These are phyloP conservation scores for Daldinia sp. DNA, from an alignment of 2,329 filamentous ascomycete species.

Conservation along the genomic window DNA sequence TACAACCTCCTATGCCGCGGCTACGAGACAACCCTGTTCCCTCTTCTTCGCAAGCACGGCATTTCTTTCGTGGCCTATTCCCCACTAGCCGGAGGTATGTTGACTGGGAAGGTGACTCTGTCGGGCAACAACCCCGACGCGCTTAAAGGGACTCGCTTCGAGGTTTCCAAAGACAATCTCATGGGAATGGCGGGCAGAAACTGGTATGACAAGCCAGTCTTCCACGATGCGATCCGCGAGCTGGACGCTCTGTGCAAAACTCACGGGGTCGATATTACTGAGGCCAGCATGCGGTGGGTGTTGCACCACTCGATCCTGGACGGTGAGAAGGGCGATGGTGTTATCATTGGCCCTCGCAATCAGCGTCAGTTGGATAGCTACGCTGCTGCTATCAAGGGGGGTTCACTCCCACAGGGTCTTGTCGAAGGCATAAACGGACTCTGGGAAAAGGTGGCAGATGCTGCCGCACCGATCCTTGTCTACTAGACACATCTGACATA, in stretches of 20 bases:
- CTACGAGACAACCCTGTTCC: slow-evolving; percentile 27
- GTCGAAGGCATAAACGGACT: not conserved
- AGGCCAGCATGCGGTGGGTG: slow-evolving; percentile 31
- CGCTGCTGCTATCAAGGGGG: not conserved
- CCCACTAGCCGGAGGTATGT: not conserved
- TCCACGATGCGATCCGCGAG: not conserved
- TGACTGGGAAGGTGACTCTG: not conserved
- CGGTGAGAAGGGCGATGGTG: slow-evolving; percentile 24
- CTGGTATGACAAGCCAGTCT: not conserved
- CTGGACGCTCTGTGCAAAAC: slow-evolving; percentile 1
- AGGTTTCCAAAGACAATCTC: not conserved
- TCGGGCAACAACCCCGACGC: not conserved
- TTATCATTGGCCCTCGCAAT: slow-evolving; percentile 27
- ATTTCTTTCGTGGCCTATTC: slow-evolving; percentile 14
- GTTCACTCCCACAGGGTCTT: not conserved
- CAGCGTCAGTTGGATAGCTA: not conserved
- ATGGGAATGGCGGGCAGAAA: not conserved
- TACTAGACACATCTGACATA: not conserved
- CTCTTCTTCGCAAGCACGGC: slow-evolving; percentile 28
- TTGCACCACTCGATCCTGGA: slow-evolving; percentile 28
- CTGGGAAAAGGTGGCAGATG: not conserved
- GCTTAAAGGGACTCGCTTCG: not conserved
- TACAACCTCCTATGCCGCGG: slow-evolving; percentile 35
- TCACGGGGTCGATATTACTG: slow-evolving; percentile 14
- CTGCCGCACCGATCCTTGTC: not conserved